Evolutionary conservation across 2,329 filamentous ascomycete genomes (phyloP).

Genomic region (Polychaeton citri): DNA sequence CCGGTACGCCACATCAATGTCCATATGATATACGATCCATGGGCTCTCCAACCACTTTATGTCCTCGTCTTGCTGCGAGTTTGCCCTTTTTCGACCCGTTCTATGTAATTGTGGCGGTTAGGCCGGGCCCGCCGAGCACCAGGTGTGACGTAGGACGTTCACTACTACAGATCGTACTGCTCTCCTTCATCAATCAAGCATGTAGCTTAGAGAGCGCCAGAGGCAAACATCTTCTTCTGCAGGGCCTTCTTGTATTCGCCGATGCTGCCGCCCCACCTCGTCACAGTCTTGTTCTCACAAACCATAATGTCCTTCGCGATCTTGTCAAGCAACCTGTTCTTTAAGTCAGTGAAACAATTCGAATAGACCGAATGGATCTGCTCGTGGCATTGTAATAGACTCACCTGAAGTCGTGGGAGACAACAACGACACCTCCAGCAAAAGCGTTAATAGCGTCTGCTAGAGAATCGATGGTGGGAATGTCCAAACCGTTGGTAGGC

Average conservation of each 20-base stretch:
- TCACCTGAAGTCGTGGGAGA: constrained; percentile 97
- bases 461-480: constrained; percentile 93
- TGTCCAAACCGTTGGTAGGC: constrained; percentile 98
- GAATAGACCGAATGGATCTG: background rate
- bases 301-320: constrained; percentile 99
- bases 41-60: too few species aligned
- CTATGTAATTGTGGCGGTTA: too few species aligned
- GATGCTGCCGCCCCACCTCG: constrained; percentile 77
- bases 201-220: constrained; percentile 56
- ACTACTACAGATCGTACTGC: too few species aligned
- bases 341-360: background rate
- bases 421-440: constrained; percentile 91
- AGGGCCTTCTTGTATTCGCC: constrained; percentile 96
- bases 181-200: too few species aligned
- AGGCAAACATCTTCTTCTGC: constrained; percentile 93
- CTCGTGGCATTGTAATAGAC: too few species aligned
- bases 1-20: too few species aligned
- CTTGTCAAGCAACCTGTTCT: constrained; percentile 78
- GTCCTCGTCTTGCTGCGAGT: too few species aligned
- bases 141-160: too few species aligned
- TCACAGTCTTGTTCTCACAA: constrained; percentile 94
- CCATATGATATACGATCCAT: too few species aligned
- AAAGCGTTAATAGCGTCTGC: constrained; percentile 96
- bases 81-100: too few species aligned
- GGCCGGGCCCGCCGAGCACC: too few species aligned